Percentiles rank a stretch among this genome's conserved stretches.
Evolutionary conservation across 495 filamentous ascomycete species (phyloP).

Genomic region (Aspergillus homomorphus): DNA sequence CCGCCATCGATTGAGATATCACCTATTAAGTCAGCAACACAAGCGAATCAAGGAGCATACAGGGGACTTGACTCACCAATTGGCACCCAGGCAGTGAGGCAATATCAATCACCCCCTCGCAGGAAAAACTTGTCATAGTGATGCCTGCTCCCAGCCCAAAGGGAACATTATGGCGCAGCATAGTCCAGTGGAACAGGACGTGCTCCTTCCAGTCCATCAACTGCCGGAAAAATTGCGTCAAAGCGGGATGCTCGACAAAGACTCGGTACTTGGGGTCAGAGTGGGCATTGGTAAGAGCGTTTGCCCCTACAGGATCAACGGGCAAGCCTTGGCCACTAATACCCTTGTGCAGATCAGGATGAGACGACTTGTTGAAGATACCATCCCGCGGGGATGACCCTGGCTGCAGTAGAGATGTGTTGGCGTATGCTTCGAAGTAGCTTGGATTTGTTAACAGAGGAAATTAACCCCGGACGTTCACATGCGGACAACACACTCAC

Average conservation of each 20-base stretch:
- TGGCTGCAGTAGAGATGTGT: slow-evolving; percentile 45
- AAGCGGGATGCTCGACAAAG: slow-evolving; percentile 47
- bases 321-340: slow-evolving; percentile 45
- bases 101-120: slow-evolving; percentile 45
- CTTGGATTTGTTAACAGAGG: not conserved
- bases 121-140: slow-evolving; percentile 60
- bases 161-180: slow-evolving; percentile 55
- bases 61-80: slow-evolving; percentile 31
- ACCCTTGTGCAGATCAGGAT: slow-evolving; percentile 43
- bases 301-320: slow-evolving; percentile 28
- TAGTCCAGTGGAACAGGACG: slow-evolving; percentile 37
- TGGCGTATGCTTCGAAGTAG: slow-evolving; percentile 50
- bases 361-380: slow-evolving; percentile 42
- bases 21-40: slow-evolving; percentile 16
- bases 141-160: slow-evolving; percentile 49
- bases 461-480: not conserved
- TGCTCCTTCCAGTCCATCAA: slow-evolving; percentile 48
- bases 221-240: slow-evolving; percentile 44
- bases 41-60: not conserved
- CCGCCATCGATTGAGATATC: slow-evolving; percentile 49
- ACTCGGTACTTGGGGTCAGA: slow-evolving; percentile 43
- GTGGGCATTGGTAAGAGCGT: slow-evolving; percentile 46
- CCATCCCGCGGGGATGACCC: slow-evolving; percentile 29
- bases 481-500: slow-evolving; percentile 1
- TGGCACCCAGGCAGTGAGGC: slow-evolving; percentile 57